These are phyloP conservation scores for Anthracocystis panici-leucophaei DNA, from an alignment of 1,284 basidiomycete species.

Conservation along the genomic window DNA sequence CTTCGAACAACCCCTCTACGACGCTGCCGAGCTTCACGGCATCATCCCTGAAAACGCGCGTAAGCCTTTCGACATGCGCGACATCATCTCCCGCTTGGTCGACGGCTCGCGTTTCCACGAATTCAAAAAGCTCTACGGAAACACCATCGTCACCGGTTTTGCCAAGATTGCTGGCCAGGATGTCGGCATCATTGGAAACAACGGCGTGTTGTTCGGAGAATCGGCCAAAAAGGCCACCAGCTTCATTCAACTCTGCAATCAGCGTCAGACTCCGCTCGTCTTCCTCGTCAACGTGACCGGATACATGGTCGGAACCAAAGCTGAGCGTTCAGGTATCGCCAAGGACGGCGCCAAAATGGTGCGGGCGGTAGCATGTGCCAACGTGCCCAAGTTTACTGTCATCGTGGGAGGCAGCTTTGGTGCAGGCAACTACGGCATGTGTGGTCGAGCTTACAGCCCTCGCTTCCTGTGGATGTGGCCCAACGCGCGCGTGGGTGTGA, in stretches of 20 bases:
- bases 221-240: constrained; percentile 93
- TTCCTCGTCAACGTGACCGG: constrained; percentile 92
- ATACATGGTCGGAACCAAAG: constrained; percentile 95
- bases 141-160: constrained; percentile 83
- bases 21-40: constrained; percentile 83
- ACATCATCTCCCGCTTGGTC: constrained; percentile 89
- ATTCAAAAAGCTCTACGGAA: constrained; percentile 93
- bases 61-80: constrained; percentile 90
- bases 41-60: constrained; percentile 90
- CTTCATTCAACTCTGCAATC: constrained; percentile 93
- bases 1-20: constrained; percentile 82
- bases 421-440: constrained; percentile 83
- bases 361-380: constrained; percentile 90
- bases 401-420: constrained; percentile 95
- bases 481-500: constrained; percentile 93
- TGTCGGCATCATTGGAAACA: constrained; percentile 83
- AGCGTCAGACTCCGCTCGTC: constrained; percentile 86
- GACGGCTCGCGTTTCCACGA: constrained; percentile 92
- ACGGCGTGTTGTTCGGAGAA: constrained; percentile 92
- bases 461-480: constrained; percentile 99
- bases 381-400: constrained; percentile 93
- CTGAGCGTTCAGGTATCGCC: constrained; percentile 92
- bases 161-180: constrained; percentile 71
- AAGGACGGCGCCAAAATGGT: constrained; percentile 99
- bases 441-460: constrained; percentile 80